phyloP scores from a whole-genome alignment of 2,329 filamentous ascomycete species.

The Cytospora paraplurivora region DNA sequence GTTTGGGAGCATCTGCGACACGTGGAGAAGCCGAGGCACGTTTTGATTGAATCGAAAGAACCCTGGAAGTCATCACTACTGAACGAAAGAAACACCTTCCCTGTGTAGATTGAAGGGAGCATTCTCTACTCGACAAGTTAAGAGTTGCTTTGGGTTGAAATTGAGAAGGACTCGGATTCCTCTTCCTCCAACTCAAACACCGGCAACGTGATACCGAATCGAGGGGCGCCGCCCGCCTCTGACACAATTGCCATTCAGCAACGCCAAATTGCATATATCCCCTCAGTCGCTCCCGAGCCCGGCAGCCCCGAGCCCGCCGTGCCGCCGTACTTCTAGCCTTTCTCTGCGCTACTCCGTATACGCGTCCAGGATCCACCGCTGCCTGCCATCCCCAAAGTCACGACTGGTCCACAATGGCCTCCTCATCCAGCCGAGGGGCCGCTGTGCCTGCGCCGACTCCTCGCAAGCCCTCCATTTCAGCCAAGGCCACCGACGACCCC shows the following conservation, averaged over 20 bases:
- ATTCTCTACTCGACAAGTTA: background rate
- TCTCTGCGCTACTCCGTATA: conserved; percentile 22
- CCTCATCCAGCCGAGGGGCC: conserved; percentile 16
- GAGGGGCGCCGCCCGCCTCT: conserved; percentile 3
- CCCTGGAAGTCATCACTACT: background rate
- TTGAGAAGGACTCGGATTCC: background rate
- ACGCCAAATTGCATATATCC: background rate
- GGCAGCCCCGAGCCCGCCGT: conserved; percentile 27
- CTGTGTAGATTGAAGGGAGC: background rate
- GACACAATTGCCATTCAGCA: conserved; percentile 26
- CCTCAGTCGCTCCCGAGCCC: conserved; percentile 10
- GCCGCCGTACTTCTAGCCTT: conserved; percentile 23
- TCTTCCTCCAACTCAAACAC: background rate
- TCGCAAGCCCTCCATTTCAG: conserved; percentile 15
- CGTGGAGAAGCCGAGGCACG: conserved; percentile 27
- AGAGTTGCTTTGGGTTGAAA: background rate
- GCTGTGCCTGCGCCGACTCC: background rate
- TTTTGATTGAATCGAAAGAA: conserved; percentile 11
- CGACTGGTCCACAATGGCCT: conserved; percentile 21
- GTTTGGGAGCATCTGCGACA: background rate
- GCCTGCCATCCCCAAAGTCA: conserved; percentile 7
- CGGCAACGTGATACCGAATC: background rate
- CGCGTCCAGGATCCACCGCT: conserved; percentile 18
- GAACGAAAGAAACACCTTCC: background rate
- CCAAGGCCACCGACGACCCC: conserved; percentile 56